Conservation (phyloP, 2,329 filamentous ascomycete species). For the Sporothrix pseudoabietina region DNA sequence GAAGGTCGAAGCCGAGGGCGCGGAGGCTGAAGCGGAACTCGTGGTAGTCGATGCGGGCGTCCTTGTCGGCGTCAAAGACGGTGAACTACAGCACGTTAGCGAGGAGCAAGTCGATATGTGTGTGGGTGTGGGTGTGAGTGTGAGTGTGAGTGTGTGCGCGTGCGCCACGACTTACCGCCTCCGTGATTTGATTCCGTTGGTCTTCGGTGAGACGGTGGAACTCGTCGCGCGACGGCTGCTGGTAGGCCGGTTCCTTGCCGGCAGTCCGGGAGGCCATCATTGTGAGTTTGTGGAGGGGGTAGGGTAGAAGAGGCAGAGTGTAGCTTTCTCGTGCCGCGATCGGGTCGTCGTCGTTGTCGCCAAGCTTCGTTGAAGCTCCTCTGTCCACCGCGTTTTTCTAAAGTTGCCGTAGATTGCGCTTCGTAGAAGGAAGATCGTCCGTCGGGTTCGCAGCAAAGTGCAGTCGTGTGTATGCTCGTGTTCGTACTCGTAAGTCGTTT, state of each 20-base stretch:
- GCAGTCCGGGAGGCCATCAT: constrained; percentile 36
- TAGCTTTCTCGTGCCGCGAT: background rate
- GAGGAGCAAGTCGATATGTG: background rate
- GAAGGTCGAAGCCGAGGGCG: constrained; percentile 88
- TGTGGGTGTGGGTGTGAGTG: background rate
- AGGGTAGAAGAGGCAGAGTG: background rate
- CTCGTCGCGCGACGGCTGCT: constrained; percentile 42
- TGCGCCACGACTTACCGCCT: constrained; percentile 67
- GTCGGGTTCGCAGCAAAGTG: background rate
- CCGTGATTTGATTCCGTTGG: constrained; percentile 88
- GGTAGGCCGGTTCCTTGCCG: constrained; percentile 37
- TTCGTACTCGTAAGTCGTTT: background rate
- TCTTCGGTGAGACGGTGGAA: constrained; percentile 69
- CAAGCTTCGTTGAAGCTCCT: background rate
- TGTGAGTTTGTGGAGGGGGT: background rate
- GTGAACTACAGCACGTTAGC: constrained; percentile 65
- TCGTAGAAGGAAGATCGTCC: background rate
- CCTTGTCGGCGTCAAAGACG: constrained; percentile 95
- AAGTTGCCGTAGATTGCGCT: background rate
- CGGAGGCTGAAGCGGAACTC: constrained; percentile 96
- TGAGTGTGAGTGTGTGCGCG: background rate
- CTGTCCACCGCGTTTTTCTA: background rate
- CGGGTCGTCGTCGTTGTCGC: background rate
- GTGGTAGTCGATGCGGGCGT: constrained; percentile 93
- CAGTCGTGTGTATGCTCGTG: background rate